Percentiles rank a stretch among this genome's conserved stretches.
Evolutionary conservation across 345 rosid genomes (phyloP).

Genomic region (Aethionema arabicum): DNA sequence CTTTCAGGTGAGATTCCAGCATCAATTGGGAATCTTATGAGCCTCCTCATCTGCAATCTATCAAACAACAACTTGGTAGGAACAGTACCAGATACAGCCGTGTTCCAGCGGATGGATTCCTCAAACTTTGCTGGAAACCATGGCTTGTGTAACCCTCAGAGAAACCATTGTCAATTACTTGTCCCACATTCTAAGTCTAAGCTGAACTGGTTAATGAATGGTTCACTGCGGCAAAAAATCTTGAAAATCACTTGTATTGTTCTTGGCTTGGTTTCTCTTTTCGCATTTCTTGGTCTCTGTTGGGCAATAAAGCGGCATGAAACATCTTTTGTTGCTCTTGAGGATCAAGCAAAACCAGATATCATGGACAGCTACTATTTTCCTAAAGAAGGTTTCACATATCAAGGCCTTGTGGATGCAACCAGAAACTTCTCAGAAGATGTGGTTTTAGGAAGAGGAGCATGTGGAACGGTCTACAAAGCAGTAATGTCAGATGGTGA

Average conservation of each 20-base stretch:
- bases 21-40: slow-evolving; percentile 61
- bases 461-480: slow-evolving; percentile 73
- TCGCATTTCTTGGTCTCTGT: slow-evolving; percentile 47
- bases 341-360: slow-evolving; percentile 44
- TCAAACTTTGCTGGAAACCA: slow-evolving; percentile 68
- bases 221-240: slow-evolving; percentile 41
- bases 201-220: slow-evolving; percentile 39
- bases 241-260: slow-evolving; percentile 49
- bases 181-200: slow-evolving; percentile 34
- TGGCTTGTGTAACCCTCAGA: slow-evolving; percentile 51
- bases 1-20: slow-evolving; percentile 69
- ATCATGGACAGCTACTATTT: slow-evolving; percentile 57
- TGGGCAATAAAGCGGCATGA: slow-evolving; percentile 48
- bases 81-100: slow-evolving; percentile 53
- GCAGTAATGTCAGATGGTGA: slow-evolving; percentile 66
- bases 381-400: slow-evolving; percentile 69
- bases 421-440: slow-evolving; percentile 66
- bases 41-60: slow-evolving; percentile 76
- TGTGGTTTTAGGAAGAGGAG: slow-evolving; percentile 67
- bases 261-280: slow-evolving; percentile 52
- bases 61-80: slow-evolving; percentile 76
- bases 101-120: slow-evolving; percentile 62
- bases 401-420: slow-evolving; percentile 67
- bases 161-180: slow-evolving; percentile 40
- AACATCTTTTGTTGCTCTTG: slow-evolving; percentile 48